Evolutionary conservation across 176 grass and related monocot species (phyloP), one percentile per base, ranked within the genome.

Genomic region (Oryza officinalis): DNA sequence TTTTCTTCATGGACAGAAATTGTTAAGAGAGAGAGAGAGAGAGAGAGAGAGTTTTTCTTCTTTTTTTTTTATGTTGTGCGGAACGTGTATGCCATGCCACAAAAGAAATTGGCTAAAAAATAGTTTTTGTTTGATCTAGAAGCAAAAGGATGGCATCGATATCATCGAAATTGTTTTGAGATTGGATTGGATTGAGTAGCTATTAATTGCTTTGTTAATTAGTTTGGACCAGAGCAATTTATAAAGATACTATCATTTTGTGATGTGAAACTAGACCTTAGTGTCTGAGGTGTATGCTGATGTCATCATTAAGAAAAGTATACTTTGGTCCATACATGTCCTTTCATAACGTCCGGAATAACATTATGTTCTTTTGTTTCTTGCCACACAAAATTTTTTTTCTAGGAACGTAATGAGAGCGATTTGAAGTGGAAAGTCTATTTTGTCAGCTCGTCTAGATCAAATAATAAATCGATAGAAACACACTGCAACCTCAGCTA

Each of bases 81-180:
- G 32, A 40, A 80, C 69, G 84, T 80, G 69, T 57, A 71, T 74
- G 71, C 27, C 77, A 30, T 37, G 49, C 17, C 66, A 81, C 71
- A 65, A 14, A 20, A 33, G 8, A 61, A 60, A 61, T 25, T 23
- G 57, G 78, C 7, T 67, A 65, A 18, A 86, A 31, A 22, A 69
- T 43, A 8, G 13, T 70, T 69, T 45, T 26, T 71, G 33, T 44
- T 31, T 28, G 46, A 52, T 14, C 20, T 63, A n/a, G 26, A 77
- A 35, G 65, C 28, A 32, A 3, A 59, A 33, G 18, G 20, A 37
- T 76, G 8, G 3, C 47, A 15, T 61, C 10, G 2, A 30, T 32
- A 45, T 77, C 17, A n/a, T 61, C 2, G 7, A 61, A 5, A 28
- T 50, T 67, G 27, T 57, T 11, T 76, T 40, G 63, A 11, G 71